A percentile compares a stretch with the other conserved stretches of the same genome.
Conservation (phyloP, 2,329 filamentous ascomycete genomes). For the Pleoardoris graminearum region DNA sequence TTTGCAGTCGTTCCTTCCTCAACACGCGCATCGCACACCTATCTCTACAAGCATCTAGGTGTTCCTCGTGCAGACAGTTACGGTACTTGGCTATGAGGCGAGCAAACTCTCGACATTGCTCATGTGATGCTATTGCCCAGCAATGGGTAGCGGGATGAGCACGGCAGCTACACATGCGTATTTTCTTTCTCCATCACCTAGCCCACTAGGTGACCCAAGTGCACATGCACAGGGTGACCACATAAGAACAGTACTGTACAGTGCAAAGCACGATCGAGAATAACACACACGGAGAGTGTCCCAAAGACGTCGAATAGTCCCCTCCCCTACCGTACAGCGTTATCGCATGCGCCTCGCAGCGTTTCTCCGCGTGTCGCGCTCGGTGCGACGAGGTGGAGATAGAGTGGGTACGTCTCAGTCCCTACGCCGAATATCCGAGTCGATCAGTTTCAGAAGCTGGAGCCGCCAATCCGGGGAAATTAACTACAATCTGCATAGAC, state of each 20-base stretch:
- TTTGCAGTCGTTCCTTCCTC: not conserved
- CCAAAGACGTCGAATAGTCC: not conserved
- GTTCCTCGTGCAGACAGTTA: too few species aligned
- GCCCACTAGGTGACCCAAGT: too few species aligned
- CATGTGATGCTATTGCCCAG: too few species aligned
- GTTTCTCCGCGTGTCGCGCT: not conserved
- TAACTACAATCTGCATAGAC: too few species aligned
- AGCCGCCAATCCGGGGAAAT: conserved; percentile 1
- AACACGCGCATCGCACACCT: not conserved
- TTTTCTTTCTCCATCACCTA: too few species aligned
- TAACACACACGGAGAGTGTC: too few species aligned
- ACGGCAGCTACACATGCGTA: too few species aligned
- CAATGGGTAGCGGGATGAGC: too few species aligned
- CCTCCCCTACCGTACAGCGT: not conserved
- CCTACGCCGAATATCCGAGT: conserved; percentile 8
- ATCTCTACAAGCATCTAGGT: not conserved
- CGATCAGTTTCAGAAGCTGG: not conserved
- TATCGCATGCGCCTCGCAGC: not conserved
- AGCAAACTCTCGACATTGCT: too few species aligned
- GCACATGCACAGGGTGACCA: too few species aligned
- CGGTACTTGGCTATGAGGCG: too few species aligned
- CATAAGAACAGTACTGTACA: not conserved
- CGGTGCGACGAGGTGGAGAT: conserved; percentile 8
- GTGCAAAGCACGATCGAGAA: not conserved
- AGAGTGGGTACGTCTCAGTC: conserved; percentile 7